Evolutionary conservation across 768 basidiomycete species (phyloP).

Genomic region (Phylloporus arenicola): DNA sequence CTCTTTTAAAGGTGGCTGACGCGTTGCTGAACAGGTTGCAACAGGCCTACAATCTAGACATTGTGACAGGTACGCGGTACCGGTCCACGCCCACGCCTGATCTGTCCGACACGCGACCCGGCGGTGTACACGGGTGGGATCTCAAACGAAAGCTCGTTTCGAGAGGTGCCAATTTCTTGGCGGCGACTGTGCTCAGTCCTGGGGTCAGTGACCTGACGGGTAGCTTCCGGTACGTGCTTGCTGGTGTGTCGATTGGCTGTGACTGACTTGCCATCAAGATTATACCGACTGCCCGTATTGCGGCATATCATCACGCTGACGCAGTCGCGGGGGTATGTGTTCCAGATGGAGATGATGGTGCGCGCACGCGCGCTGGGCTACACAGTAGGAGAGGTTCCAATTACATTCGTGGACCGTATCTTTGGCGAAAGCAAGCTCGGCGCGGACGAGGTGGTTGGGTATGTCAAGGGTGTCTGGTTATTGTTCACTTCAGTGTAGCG

Average conservation of each 20-base stretch:
- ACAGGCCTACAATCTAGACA: conserved; percentile 81
- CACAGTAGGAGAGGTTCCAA: conserved; percentile 84
- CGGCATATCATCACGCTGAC: conserved; percentile 80
- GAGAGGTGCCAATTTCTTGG: conserved; percentile 85
- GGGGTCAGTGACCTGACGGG: conserved; percentile 90
- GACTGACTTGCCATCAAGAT: conserved; percentile 32
- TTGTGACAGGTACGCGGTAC: conserved; percentile 91
- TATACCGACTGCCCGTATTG: conserved; percentile 74
- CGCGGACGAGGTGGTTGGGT: conserved; percentile 81
- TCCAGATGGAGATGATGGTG: conserved; percentile 99
- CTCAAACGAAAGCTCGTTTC: conserved; percentile 84
- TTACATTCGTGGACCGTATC: conserved; percentile 91
- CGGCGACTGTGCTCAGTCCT: conserved; percentile 77
- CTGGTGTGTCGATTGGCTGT: not conserved
- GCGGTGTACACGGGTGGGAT: conserved; percentile 92
- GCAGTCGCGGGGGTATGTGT: conserved; percentile 86
- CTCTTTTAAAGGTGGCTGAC: conserved; percentile 1
- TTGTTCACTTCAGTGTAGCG: conserved; percentile 67
- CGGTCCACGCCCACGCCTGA: conserved; percentile 55
- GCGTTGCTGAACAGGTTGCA: conserved; percentile 50
- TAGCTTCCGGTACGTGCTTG: conserved; percentile 65
- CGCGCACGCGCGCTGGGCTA: conserved; percentile 80
- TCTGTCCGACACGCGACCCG: conserved; percentile 57
- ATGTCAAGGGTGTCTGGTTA: conserved; percentile 79
- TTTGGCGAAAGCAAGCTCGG: conserved; percentile 92